Conservation (phyloP, 148 eudicot genomes). For the Chenopodium suecicum region DNA sequence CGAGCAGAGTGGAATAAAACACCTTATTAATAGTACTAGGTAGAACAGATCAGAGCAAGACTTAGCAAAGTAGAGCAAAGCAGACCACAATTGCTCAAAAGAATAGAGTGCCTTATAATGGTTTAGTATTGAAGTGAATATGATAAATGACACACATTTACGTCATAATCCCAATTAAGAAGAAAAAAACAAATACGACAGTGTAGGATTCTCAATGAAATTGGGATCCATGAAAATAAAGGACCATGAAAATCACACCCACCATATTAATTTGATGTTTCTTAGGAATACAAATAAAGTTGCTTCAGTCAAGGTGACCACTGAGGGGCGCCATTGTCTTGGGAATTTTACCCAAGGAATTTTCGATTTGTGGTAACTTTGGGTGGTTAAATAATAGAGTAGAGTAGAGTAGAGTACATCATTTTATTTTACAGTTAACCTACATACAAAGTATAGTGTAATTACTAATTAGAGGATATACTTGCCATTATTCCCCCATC, state of each 20-base stretch:
- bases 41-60: no score
- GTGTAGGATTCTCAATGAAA: not conserved
- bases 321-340: slow-evolving; percentile 24
- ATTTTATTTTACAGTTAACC: slow-evolving; percentile 1
- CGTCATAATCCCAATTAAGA: not conserved
- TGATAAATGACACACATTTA: no score
- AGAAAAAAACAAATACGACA: not conserved
- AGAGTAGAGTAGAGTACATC: not conserved
- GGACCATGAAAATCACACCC: slow-evolving; percentile 23
- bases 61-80: no score
- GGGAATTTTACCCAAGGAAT: slow-evolving; percentile 19
- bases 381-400: not conserved
- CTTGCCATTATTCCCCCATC: slow-evolving; percentile 6
- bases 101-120: no score
- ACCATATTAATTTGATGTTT: not conserved
- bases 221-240: slow-evolving; percentile 17
- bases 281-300: not conserved
- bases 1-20: no score
- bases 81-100: no score
- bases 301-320: slow-evolving; percentile 14
- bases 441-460: not conserved
- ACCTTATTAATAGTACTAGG: no score
- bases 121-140: no score
- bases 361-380: slow-evolving; percentile 10
- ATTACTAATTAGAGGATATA: not conserved